Evolutionary conservation across 352 stramenopile species (phyloP), one percentile per base, ranked within the genome.

Genomic region (Phytophthora litchii): DNA sequence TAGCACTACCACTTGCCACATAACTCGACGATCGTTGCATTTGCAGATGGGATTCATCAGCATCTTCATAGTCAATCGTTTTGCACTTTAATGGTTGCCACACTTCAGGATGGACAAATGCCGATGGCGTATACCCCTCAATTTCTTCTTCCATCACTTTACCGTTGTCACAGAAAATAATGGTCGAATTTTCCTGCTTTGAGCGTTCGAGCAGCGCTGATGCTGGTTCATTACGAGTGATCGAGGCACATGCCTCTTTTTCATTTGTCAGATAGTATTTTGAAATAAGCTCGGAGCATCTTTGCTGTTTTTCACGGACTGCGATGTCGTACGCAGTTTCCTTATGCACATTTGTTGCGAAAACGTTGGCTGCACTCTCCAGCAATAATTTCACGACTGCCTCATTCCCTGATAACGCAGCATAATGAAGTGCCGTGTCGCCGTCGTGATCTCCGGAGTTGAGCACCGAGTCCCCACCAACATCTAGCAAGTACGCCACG

Each of bases 401-500:
- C 35, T 86, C 78, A 20, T 84, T 74, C 7, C 81, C 86, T 17
- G 82, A 64, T n/a, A 83, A 43, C 1, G 83, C 76, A 0, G 84
- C 79, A 37, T 92, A 92, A 54, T 95, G 86, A 5, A 95, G 51
- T 31, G 84, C 74, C 8, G 86, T 94, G 40, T 94, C 84, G 3
- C 83, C 84, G 19, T 91, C 81, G 23, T 83, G 63, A 16, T 95
- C 86, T 0, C 84, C 83, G 5, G 83, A 80, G 35, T 94, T 95
- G 1, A 95, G 38, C 7, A 95, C 79, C 2, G 83, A 89, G 49
- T 95, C 86, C 0, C 81, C 83, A 16, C 83, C 86, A 35, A 94
- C 83, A 61, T 95, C 86, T n/a, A 95, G 56, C 10, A 95, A 67
- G 34, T 95, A 95, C 1, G 83, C 81, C 7, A 90, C 77, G 55